Base-by-base conservation (phyloP, 2,329 filamentous ascomycete genomes). In the Cercospora sp. region DNA sequence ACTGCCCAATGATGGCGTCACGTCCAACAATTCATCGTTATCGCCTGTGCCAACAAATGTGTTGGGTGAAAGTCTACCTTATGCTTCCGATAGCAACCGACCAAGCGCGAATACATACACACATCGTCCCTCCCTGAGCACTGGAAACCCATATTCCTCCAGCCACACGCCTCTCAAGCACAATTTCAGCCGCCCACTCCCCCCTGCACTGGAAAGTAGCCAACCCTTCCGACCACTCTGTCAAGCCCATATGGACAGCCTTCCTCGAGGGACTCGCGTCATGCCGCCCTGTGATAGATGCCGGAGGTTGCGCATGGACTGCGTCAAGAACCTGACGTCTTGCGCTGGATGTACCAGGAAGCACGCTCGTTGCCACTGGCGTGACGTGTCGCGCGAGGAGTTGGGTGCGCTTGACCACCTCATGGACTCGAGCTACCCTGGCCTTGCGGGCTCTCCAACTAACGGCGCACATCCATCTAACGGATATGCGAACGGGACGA, bases 271-370 rank as follows among this genome's bases (percentile, higher is more conserved):
- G 3, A 90, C 93, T 64, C 83, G 87, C 5, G 91, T 96, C 60
- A 80, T 87, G n/a, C 93, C 93, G 9, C 91, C 92, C 0, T 96
- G 93, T 76, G 93, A 96, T 77, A 85, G 92, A 42, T 96, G 93
- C 77, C 86, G 93, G 55, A 86, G 93, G 31, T 83, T 96, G 16
- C 89, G 91, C 71, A 91, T 93, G 81, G 88, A 92, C 67, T 96
- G 93, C 70, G 83, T 94, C 59, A 96, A 96, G 80, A 91, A 96
- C 70, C 83, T 95, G 45, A 96, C 92, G 0, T 92, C 92, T 8
- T 96, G 93, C 76, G 88, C 90, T 78, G 92, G 92, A 23, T 96
- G 93, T 78, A 96, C 93, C 0, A 94, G 92, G 78, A 96, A 96
- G 77, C 93, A 96, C 77, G 92, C 92, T 20, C 94, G 93, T 75